These are phyloP conservation scores for Pezicula radicicola DNA, from an alignment of 2,329 filamentous ascomycete genomes.

Conservation along the genomic window DNA sequence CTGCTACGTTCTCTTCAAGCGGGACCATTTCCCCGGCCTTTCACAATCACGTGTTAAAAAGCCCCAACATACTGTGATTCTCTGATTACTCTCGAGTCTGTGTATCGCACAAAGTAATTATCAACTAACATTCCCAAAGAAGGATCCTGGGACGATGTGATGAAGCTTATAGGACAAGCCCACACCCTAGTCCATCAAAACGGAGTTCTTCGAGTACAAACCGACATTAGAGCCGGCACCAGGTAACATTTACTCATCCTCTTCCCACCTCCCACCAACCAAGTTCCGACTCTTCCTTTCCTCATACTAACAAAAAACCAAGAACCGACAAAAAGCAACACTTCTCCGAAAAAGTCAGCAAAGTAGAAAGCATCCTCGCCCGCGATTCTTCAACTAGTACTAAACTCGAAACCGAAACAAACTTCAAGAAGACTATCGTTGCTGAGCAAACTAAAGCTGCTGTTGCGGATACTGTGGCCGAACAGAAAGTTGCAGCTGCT, in stretches of 20 bases:
- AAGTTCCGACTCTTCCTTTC: neutral
- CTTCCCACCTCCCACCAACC: neutral
- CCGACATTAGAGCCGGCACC: conserved; percentile 81
- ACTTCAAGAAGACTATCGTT: conserved; percentile 3
- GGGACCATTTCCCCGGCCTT: neutral
- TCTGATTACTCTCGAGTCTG: neutral
- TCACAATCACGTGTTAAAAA: neutral
- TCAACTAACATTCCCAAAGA: conserved; percentile 49
- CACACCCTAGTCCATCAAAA: conserved; percentile 73
- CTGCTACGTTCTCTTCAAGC: neutral
- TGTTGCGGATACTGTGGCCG: neutral
- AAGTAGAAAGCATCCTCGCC: conserved; percentile 27
- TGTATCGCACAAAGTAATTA: neutral
- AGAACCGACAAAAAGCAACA: conserved; percentile 29
- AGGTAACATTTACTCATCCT: conserved; percentile 38
- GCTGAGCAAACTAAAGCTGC: neutral
- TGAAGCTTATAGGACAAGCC: conserved; percentile 80
- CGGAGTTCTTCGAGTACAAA: conserved; percentile 81
- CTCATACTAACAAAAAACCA: neutral
- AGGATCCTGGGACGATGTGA: conserved; percentile 86
- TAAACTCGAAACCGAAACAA: neutral
- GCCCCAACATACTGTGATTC: neutral
- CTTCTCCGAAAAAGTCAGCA: conserved; percentile 27
- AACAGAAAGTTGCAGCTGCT: conserved; percentile 9
- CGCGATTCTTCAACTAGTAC: conserved; percentile 8